A percentile compares a stretch with the other conserved stretches of the same genome.
These are phyloP conservation scores for Aphanocladium album DNA, from an alignment of 2,329 filamentous ascomycete genomes.

Conservation along the genomic window DNA sequence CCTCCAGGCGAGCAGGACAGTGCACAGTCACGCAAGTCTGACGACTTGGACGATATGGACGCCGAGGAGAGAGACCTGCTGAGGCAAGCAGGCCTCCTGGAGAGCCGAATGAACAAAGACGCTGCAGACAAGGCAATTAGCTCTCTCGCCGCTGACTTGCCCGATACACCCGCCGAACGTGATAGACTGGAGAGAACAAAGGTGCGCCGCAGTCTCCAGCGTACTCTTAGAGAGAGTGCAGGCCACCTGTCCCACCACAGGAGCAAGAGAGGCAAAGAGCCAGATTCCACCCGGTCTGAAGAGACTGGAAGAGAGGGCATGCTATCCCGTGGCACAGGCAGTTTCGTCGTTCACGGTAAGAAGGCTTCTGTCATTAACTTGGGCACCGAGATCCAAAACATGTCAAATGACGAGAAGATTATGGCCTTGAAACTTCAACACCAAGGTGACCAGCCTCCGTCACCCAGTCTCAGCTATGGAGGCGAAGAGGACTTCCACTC, in stretches of 20 bases:
- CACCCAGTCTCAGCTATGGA: conserved; percentile 29
- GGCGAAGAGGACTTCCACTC: conserved; percentile 50
- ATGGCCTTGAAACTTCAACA: conserved; percentile 54
- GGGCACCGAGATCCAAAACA: conserved; percentile 79
- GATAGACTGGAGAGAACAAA: conserved; percentile 58
- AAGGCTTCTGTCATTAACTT: conserved; percentile 98
- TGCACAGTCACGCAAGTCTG: conserved; percentile 16
- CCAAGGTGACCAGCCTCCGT: conserved; percentile 34
- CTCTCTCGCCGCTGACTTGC: conserved; percentile 28
- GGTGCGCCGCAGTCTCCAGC: conserved; percentile 80
- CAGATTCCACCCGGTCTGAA: conserved; percentile 25
- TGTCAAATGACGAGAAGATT: conserved; percentile 68
- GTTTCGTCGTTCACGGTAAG: conserved; percentile 95
- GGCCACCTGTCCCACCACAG: conserved; percentile 63
- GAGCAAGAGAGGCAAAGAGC: conserved; percentile 70
- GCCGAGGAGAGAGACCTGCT: conserved; percentile 64
- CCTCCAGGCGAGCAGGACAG: conserved; percentile 19
- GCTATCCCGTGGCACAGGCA: conserved; percentile 73
- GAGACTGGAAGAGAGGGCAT: conserved; percentile 55
- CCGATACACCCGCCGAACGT: conserved; percentile 34
- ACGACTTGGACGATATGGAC: conserved; percentile 47
- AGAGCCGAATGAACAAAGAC: conserved; percentile 29
- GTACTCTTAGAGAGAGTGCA: conserved; percentile 78
- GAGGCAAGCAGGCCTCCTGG: conserved; percentile 61
- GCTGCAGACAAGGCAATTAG: conserved; percentile 31